phyloP scores from a whole-genome alignment of 805 yeast genomes.

The Candida parachauliodes region DNA sequence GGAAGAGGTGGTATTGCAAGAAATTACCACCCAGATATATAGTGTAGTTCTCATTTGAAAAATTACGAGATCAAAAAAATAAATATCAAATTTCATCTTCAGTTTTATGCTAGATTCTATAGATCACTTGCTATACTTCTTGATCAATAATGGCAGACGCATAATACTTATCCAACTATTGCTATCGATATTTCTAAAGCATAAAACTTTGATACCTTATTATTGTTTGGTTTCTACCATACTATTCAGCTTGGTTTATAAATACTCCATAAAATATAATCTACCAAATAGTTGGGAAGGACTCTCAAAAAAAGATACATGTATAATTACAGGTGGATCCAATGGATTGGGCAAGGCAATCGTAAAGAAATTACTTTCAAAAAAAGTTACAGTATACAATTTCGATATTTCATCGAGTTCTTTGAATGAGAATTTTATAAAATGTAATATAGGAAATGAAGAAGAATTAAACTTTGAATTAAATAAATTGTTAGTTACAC shows the following conservation, averaged over 20 bases:
- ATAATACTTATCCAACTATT: constrained; percentile 4
- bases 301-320: constrained; percentile 16
- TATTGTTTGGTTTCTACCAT: constrained; percentile 2
- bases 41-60: too few relatives aligned
- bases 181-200: constrained; percentile 2
- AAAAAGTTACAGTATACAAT: constrained; percentile 22
- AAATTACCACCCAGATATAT: constrained; percentile 50
- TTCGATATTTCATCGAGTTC: constrained; percentile 23
- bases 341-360: constrained; percentile 47
- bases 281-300: constrained; percentile 6
- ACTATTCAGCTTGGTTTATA: neutral
- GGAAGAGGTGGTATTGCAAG: constrained; percentile 90
- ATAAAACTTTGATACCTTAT: constrained; percentile 5
- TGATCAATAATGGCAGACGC: neutral
- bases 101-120: constrained; percentile 6
- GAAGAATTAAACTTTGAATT: constrained; percentile 14
- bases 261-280: constrained; percentile 5
- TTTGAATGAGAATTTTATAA: constrained; percentile 16
- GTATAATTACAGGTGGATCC: constrained; percentile 50
- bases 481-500: constrained; percentile 19
- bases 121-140: constrained; percentile 3
- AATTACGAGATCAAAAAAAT: neutral
- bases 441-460: constrained; percentile 23
- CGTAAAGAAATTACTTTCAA: constrained; percentile 21
- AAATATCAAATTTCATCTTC: constrained; percentile 1